phyloP scores from a whole-genome alignment of 441 rosid species.

The Dalechampia spathulata region DNA sequence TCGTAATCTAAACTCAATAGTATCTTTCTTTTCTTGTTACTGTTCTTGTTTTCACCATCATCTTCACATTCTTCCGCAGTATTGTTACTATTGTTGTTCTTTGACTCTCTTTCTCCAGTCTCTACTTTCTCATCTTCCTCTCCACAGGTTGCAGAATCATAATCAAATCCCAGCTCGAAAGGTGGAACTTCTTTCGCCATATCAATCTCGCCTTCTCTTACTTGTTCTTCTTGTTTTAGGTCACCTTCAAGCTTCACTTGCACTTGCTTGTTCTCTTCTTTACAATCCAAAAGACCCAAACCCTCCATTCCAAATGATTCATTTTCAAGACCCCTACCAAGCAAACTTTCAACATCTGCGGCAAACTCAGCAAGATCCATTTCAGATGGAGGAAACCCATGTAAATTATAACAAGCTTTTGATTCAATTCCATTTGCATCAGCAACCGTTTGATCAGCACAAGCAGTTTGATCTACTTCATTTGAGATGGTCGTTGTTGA shows the following conservation, averaged over 20 bases:
- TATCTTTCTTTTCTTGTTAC: slow-evolving; percentile 31
- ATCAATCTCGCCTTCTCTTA: slow-evolving; percentile 13
- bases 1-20: slow-evolving; percentile 62
- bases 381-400: slow-evolving; percentile 63
- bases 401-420: slow-evolving; percentile 14
- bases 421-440: slow-evolving; percentile 18
- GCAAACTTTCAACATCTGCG: slow-evolving; percentile 76
- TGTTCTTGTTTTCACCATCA: slow-evolving; percentile 13
- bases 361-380: slow-evolving; percentile 84
- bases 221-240: slow-evolving; percentile 18
- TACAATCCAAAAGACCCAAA: slow-evolving; percentile 47
- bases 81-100: neutral
- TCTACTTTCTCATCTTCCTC: slow-evolving; percentile 34
- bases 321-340: slow-evolving; percentile 63
- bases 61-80: slow-evolving; percentile 15
- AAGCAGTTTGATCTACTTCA: slow-evolving; percentile 10
- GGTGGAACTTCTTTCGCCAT: slow-evolving; percentile 36
- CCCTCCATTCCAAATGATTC: slow-evolving; percentile 65
- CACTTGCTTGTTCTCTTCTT: slow-evolving; percentile 20
- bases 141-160: slow-evolving; percentile 36
- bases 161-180: slow-evolving; percentile 67
- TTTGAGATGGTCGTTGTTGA: slow-evolving; percentile 24
- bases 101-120: slow-evolving; percentile 6
- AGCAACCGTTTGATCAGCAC: neutral
- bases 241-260: slow-evolving; percentile 45